Evolutionary conservation across 176 grass and related monocot species (phyloP), one percentile per base, ranked within the genome.

Genomic region (Eremochloa ophiuroides): DNA sequence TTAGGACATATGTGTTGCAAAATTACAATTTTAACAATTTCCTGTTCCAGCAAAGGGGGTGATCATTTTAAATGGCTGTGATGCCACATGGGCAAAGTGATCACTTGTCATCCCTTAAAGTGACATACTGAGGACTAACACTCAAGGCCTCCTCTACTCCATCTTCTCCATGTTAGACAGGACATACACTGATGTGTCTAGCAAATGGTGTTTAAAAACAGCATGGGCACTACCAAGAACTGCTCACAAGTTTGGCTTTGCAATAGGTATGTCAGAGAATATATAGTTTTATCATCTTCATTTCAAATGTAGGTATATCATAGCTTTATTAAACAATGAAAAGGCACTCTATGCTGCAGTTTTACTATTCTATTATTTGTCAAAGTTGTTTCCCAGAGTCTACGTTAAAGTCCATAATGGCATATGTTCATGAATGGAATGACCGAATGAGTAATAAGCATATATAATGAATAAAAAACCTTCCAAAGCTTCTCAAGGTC

Each of bases 401-500:
- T 66, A 28, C 4, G 1, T 37, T 2, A 74, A 26, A 37, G 12
- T 63, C 26, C 8, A 67, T 59, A 79, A 25, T 7, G 23, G 42
- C 16, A 80, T 56, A 74, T 31, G 4, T 44, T 29, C 47, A 7
- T 60, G 18, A 75, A 71, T 2, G 0, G 31, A 41, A 27, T 50
- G 46, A 71, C 1, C 0, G 31, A 41, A 27, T 50, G 46, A 11
- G 44, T 76, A 6, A 71, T 76, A 6, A 71, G 69, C 28, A 81
- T 50, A 35, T 66, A 0, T 38, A 73, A 41, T 34, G 23, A 10
- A 51, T 64, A 56, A 43, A 40, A 38, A 58, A 97, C 94, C 94
- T 93, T 87, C 94, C 94, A 94, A 11, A 93, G 82, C 72, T 75
- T 76, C 78, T 90, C 82, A 58, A 97, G 89, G 68, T 97, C 63